Conservation (phyloP, 2,329 filamentous ascomycete genomes). For the Colletotrichum magnum region DNA sequence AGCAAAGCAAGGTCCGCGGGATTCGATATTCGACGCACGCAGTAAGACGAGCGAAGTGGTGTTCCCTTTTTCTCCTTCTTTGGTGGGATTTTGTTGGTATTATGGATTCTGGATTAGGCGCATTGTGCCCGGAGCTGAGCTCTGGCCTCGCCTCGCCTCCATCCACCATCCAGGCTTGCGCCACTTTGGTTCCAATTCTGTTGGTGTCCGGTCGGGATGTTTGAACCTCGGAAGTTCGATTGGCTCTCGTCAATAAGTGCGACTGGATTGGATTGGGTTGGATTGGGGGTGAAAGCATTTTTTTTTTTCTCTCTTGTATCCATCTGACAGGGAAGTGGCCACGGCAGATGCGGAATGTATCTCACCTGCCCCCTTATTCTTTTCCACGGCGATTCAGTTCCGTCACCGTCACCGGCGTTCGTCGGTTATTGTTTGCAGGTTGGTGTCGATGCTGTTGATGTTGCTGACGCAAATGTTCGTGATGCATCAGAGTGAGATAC, state of each 20-base stretch:
- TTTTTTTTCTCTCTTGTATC: conserved; percentile 15
- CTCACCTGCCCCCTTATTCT: conserved; percentile 1
- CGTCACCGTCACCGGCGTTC: not conserved
- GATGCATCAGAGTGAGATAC: not conserved
- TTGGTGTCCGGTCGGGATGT: conserved; percentile 32
- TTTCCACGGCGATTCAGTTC: conserved; percentile 6
- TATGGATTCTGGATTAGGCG: not conserved
- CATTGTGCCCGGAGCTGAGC: conserved; percentile 17
- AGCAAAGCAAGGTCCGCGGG: too few relatives aligned
- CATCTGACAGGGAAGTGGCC: conserved; percentile 36
- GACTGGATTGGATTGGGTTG: conserved; percentile 22
- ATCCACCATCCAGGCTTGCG: conserved; percentile 29
- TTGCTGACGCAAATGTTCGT: not conserved
- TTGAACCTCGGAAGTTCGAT: conserved; percentile 27
- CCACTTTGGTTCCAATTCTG: conserved; percentile 31
- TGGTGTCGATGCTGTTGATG: not conserved
- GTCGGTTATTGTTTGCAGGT: not conserved
- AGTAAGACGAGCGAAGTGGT: not conserved
- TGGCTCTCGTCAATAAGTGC: conserved; percentile 32
- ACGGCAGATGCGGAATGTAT: conserved; percentile 29
- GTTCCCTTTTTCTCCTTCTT: conserved; percentile 11
- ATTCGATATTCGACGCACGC: not conserved
- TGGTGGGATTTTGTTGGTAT: conserved; percentile 2
- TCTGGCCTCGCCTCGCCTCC: conserved; percentile 15
- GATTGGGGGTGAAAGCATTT: conserved; percentile 28